A percentile compares a stretch with the other conserved stretches of the same genome.
Evolutionary conservation across 2,329 filamentous ascomycete species (phyloP).

Genomic region (Dactylellina haptotyla): DNA sequence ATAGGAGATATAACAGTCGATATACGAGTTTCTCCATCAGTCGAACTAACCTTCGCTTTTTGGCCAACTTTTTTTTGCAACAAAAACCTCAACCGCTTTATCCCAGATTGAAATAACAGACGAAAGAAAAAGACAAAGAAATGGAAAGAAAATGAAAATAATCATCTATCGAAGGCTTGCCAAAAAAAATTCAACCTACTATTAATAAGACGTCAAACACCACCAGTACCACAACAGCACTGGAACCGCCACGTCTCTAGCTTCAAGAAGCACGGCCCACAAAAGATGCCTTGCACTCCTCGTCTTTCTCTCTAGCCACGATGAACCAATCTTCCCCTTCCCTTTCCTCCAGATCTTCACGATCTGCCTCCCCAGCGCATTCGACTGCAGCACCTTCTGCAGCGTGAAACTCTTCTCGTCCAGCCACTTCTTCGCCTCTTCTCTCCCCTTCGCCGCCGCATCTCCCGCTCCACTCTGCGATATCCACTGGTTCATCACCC

Average conservation of each 20-base stretch:
- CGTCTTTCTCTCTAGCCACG: conserved; percentile 41
- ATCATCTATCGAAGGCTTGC: conserved; percentile 18
- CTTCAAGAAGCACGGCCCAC: conserved; percentile 36
- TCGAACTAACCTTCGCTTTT: too few species aligned
- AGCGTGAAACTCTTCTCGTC: conserved; percentile 51
- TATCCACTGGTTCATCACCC: conserved; percentile 50
- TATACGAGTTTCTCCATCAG: too few species aligned
- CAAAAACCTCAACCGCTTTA: conserved; percentile 3
- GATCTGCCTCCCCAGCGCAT: conserved; percentile 32
- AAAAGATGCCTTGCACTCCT: conserved; percentile 1
- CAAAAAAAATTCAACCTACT: neutral
- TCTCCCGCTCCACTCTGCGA: conserved; percentile 35
- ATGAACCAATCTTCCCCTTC: conserved; percentile 15
- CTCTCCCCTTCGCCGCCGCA: conserved; percentile 34
- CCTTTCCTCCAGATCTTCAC: conserved; percentile 47
- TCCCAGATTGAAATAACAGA: neutral
- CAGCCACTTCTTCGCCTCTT: conserved; percentile 49
- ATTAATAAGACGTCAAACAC: conserved; percentile 39
- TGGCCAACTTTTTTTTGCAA: neutral
- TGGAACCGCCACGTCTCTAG: conserved; percentile 25
- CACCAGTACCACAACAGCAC: conserved; percentile 45
- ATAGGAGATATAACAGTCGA: too few species aligned
- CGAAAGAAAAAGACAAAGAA: conserved; percentile 2
- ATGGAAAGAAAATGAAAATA: neutral
- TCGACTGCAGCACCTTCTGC: conserved; percentile 48